Evolutionary conservation across 1,284 basidiomycete genomes (phyloP).

Genomic region (Microbotryum scabiosae): DNA sequence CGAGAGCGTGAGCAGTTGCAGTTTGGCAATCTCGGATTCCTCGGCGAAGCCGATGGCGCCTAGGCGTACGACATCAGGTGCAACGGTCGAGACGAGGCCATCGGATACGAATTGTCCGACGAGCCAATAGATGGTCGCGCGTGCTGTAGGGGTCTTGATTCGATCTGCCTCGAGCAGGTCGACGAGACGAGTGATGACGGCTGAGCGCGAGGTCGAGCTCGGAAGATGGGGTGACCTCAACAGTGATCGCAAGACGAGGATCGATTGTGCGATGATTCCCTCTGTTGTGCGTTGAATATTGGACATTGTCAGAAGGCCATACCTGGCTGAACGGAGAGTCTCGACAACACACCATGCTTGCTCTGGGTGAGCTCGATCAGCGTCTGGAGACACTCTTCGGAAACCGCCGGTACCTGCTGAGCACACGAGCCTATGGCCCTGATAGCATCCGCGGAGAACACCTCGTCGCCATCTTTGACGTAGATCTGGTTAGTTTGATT

Average conservation of each 20-base stretch:
- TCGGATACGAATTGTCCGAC: conserved; percentile 70
- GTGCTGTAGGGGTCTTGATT: conserved; percentile 65
- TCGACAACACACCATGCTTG: conserved; percentile 52
- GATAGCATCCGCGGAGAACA: conserved; percentile 61
- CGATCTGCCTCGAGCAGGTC: conserved; percentile 59
- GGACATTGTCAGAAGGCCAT: background rate
- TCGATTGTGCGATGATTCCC: conserved; percentile 61
- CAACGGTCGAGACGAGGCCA: conserved; percentile 37
- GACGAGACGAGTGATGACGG: conserved; percentile 56
- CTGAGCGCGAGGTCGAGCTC: conserved; percentile 7
- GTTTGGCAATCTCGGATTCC: conserved; percentile 59
- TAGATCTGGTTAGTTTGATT: conserved; percentile 53
- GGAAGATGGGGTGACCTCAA: conserved; percentile 49
- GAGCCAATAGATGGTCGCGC: conserved; percentile 80
- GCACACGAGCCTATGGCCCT: conserved; percentile 69
- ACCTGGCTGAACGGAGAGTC: background rate
- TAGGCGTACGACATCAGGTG: conserved; percentile 73
- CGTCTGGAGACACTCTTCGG: conserved; percentile 60
- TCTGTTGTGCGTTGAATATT: conserved; percentile 44
- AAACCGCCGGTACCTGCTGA: conserved; percentile 55
- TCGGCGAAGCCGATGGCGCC: conserved; percentile 57
- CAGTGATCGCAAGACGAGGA: conserved; percentile 73
- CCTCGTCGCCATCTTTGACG: conserved; percentile 56
- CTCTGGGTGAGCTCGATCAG: conserved; percentile 63
- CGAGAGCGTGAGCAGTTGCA: conserved; percentile 71